phyloP scores from a whole-genome alignment of 805 yeast species.

The Kluyveromyces nonfermentans region DNA sequence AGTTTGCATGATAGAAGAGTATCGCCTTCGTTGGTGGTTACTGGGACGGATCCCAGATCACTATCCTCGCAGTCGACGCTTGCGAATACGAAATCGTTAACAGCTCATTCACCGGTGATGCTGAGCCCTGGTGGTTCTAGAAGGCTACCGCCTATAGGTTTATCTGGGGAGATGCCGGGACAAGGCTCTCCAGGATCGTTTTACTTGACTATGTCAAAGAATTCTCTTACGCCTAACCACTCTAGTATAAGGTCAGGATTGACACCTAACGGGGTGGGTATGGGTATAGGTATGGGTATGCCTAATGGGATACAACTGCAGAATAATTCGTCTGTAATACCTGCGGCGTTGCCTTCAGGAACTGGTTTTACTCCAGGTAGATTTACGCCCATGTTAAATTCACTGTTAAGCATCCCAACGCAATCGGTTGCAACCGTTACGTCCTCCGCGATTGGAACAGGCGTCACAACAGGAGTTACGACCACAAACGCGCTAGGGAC shows the following conservation, averaged over 20 bases:
- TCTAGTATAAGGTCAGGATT: constrained; percentile 61
- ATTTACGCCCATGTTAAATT: constrained; percentile 1
- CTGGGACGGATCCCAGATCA: constrained; percentile 1
- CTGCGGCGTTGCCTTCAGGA: constrained; percentile 2
- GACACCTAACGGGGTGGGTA: constrained; percentile 36
- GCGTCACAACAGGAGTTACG: too few species aligned
- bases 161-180: constrained; percentile 4
- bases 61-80: constrained; percentile 14
- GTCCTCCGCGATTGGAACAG: too few species aligned
- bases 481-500: not conserved
- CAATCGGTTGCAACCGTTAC: too few species aligned
- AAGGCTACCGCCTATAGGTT: constrained; percentile 37
- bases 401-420: constrained; percentile 1
- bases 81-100: constrained; percentile 18
- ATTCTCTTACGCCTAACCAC: constrained; percentile 73
- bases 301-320: not conserved
- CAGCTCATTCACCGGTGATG: constrained; percentile 32
- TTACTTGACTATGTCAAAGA: constrained; percentile 24
- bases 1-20: constrained; percentile 1
- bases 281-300: too few species aligned
- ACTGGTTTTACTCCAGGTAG: not conserved
- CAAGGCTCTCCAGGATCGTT: constrained; percentile 10
- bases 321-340: constrained; percentile 1
- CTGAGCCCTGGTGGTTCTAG: constrained; percentile 52
- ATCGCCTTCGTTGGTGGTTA: not conserved